A percentile compares a stretch with the other conserved stretches of the same genome.
phyloP scores from a whole-genome alignment of 495 filamentous ascomycete species.

The Aspergillus biplanus region DNA sequence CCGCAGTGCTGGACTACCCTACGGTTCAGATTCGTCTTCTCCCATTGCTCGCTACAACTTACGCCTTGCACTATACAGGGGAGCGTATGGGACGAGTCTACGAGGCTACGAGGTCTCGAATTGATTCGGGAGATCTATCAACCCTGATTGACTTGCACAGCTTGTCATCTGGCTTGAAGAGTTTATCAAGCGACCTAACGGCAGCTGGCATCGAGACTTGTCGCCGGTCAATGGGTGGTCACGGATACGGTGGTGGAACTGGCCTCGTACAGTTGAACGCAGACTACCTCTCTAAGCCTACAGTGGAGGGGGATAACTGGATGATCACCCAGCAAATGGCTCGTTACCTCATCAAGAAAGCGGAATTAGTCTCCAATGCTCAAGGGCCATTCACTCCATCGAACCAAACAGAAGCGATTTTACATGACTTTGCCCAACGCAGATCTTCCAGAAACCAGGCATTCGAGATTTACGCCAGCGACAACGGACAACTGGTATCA shows the following conservation, averaged over 20 bases:
- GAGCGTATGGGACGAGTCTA: conserved; percentile 44
- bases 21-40: conserved; percentile 54
- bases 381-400: conserved; percentile 9
- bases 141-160: conserved; percentile 50
- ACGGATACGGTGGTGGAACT: conserved; percentile 52
- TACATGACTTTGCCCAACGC: conserved; percentile 26
- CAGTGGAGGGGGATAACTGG: conserved; percentile 60
- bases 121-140: conserved; percentile 45
- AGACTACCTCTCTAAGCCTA: conserved; percentile 53
- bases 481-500: conserved; percentile 38
- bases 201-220: conserved; percentile 55
- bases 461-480: conserved; percentile 29
- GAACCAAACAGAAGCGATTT: conserved; percentile 19
- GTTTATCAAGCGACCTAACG: conserved; percentile 50
- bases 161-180: conserved; percentile 52
- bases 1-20: conserved; percentile 52
- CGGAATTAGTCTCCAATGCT: conserved; percentile 34
- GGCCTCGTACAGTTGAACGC: conserved; percentile 50
- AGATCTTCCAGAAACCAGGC: conserved; percentile 18
- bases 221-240: conserved; percentile 51
- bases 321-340: conserved; percentile 57
- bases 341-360: conserved; percentile 52
- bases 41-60: conserved; percentile 50
- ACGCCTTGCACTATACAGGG: conserved; percentile 54
- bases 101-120: conserved; percentile 35